Evolutionary conservation across 2,329 filamentous ascomycete species (phyloP), one percentile per base, ranked within the genome.

Genomic region (Beauveria sp.): DNA sequence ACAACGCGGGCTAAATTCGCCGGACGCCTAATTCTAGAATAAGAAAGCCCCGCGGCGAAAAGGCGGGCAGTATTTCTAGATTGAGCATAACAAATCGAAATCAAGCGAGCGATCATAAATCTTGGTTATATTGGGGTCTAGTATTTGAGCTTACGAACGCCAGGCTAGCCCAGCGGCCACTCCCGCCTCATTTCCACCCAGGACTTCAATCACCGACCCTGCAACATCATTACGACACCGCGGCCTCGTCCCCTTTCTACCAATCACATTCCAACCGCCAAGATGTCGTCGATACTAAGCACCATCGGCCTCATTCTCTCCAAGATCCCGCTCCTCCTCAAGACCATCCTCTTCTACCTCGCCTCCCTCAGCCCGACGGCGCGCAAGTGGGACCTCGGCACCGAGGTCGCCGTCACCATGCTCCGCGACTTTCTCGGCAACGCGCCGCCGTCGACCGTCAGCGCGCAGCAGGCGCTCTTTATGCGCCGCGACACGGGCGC

Each of bases 401-500:
- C 62, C 28, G 62, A 51, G 5, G 10, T 63, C 20, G 52, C 28
- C 31, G 53, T 63, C 26, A 58, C 52, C 54, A 56, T 61, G 45
- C 26, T 63, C 20, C 62, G 62, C 14, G 53, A 49, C 24, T 42
- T 61, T 12, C 26, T 63, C n/a, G n/a, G n/a, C 52, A 43, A 58
- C 45, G 45, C 51, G 10, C 58, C 58, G 12, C 48, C 62, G 12
- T 57, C 58, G 20, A 61, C 52, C 48, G 53, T 63, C 28, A 48
- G 38, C 26, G 52, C 50, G 6, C 62, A 63, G 31, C 62, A 63
- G 40, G 68, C 68, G 42, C 66, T 71, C 64, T 70, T 71, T 10
- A 62, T 69, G 4, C 31, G 31, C 31, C 61, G 62, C 26, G 72
- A 73, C 31, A 68, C 70, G 1, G 70, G 71, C n/a, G 66, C 91